Percentiles rank a stretch among this genome's conserved stretches.
These are phyloP conservation scores for Ustilago lituana DNA, from an alignment of 1,284 basidiomycete genomes.

Conservation along the genomic window DNA sequence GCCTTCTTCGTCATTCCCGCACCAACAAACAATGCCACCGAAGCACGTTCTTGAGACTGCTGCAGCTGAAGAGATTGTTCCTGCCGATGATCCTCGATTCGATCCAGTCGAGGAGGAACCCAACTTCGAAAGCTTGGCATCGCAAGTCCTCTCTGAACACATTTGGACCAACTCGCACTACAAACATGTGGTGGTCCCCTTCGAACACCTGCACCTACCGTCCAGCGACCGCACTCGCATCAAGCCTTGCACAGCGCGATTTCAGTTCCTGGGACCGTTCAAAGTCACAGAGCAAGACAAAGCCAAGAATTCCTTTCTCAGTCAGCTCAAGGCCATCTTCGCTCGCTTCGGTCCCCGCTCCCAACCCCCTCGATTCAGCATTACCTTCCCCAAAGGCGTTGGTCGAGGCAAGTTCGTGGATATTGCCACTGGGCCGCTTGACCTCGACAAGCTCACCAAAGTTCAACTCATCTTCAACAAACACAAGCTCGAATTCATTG, in stretches of 20 bases:
- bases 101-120: too few relatives aligned
- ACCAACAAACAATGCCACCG: too few relatives aligned
- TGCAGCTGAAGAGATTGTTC: too few relatives aligned
- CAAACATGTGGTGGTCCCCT: constrained; percentile 1
- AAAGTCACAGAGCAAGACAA: neutral
- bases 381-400: constrained; percentile 1
- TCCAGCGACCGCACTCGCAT: neutral
- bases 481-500: too few relatives aligned
- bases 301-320: neutral
- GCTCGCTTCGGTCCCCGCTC: neutral
- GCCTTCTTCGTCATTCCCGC: too few relatives aligned
- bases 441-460: neutral
- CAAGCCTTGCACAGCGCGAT: neutral
- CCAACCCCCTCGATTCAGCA: too few relatives aligned
- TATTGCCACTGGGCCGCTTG: neutral
- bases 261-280: neutral
- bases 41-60: too few relatives aligned
- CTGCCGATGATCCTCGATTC: too few relatives aligned
- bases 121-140: too few relatives aligned
- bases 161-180: constrained; percentile 1
- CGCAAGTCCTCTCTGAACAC: too few relatives aligned
- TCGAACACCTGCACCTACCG: constrained; percentile 2
- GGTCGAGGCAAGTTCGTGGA: constrained; percentile 9
- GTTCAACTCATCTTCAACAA: too few relatives aligned
- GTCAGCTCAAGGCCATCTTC: neutral